Conservation (phyloP, 352 stramenopile genomes). For the Peronospora belbahrii region DNA sequence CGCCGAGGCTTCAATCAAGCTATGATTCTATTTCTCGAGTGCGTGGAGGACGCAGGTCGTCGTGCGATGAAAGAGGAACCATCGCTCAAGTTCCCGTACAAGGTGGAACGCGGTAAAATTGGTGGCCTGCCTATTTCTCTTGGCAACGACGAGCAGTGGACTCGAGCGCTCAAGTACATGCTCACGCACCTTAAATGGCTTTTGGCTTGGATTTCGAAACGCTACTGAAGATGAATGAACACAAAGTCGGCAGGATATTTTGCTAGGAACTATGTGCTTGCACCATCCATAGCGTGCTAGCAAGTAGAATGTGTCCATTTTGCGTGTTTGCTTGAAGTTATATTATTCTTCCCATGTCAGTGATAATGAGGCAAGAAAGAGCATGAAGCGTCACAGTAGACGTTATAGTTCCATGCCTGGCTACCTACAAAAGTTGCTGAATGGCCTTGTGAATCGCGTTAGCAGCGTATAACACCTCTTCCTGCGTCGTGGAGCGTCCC, state of each 20-base stretch:
- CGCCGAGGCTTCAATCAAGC: conserved; percentile 88
- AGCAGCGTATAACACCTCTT: conserved; percentile 84
- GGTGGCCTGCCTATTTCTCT: conserved; percentile 83
- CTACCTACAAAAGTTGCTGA: conserved; percentile 23
- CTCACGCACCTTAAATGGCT: conserved; percentile 91
- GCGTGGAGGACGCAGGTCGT: conserved; percentile 77
- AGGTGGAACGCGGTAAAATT: conserved; percentile 86
- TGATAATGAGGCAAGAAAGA: neutral
- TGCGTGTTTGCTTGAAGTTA: conserved; percentile 9
- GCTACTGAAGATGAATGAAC: conserved; percentile 37
- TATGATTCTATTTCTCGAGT: conserved; percentile 87
- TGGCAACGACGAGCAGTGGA: conserved; percentile 89
- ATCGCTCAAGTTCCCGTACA: conserved; percentile 86
- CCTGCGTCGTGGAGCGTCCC: conserved; percentile 80
- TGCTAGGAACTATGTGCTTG: conserved; percentile 14
- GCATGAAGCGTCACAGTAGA: conserved; percentile 1
- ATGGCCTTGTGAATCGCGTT: conserved; percentile 69
- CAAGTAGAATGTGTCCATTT: conserved; percentile 26
- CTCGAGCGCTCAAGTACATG: conserved; percentile 87
- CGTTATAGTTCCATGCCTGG: conserved; percentile 12
- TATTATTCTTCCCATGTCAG: conserved; percentile 2
- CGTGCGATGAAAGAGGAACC: conserved; percentile 86
- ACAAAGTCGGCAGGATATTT: conserved; percentile 15
- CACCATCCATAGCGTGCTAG: conserved; percentile 2
- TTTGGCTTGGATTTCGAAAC: conserved; percentile 88